phyloP scores from a whole-genome alignment of 345 rosid genomes.

The Hevea brasiliensis region DNA sequence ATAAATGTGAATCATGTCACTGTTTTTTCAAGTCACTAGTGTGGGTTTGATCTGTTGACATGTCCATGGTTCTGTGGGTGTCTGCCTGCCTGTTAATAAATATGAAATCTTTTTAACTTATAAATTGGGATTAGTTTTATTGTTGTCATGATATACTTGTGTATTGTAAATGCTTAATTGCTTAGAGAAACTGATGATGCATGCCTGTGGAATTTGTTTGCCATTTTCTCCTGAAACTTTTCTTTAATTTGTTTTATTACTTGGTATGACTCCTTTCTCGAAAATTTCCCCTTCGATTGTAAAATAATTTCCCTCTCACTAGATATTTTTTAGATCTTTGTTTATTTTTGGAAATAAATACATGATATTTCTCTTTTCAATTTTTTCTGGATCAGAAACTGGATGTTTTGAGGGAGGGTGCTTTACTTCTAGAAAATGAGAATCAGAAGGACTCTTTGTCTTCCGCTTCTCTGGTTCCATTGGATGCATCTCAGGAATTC shows the following conservation, averaged over 20 bases:
- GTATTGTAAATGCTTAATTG: not conserved
- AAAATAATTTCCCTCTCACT: not conserved
- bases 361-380: conserved; percentile 4
- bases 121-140: too few relatives aligned
- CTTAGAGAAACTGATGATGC: not conserved
- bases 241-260: not conserved
- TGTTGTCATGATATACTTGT: not conserved
- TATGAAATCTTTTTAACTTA: not conserved
- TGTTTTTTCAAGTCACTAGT: not conserved
- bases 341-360: not conserved
- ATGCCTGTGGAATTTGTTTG: not conserved
- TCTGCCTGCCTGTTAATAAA: not conserved
- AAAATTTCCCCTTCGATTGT: not conserved
- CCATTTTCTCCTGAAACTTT: not conserved
- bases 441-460: conserved; percentile 51
- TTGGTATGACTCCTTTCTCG: not conserved
- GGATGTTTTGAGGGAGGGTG: conserved; percentile 49
- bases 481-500: conserved; percentile 54
- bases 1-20: not conserved
- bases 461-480: conserved; percentile 42
- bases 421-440: conserved; percentile 59
- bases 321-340: not conserved
- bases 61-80: too few relatives aligned
- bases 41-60: not conserved
- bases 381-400: conserved; percentile 44